phyloP scores from a whole-genome alignment of 441 rosid genomes.

The Adansonia rubrostipa region DNA sequence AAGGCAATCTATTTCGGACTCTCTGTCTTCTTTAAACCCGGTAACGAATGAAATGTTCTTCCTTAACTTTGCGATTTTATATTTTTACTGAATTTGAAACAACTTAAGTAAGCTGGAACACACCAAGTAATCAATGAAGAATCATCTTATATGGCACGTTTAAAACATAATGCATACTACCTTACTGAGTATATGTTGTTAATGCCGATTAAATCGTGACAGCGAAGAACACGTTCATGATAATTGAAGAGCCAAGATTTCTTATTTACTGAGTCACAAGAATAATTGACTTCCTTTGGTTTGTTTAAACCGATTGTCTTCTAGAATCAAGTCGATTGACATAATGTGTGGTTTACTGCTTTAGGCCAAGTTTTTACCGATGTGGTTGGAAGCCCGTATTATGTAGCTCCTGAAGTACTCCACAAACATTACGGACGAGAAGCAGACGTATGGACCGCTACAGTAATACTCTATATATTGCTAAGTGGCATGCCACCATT shows the following conservation, averaged over 20 bases:
- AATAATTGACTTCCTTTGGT: background rate
- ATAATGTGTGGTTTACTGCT: slow-evolving; percentile 24
- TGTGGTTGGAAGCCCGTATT: slow-evolving; percentile 97
- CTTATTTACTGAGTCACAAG: slow-evolving; percentile 28
- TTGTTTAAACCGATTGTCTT: background rate
- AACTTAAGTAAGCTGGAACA: background rate
- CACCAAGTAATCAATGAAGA: background rate
- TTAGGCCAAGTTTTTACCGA: slow-evolving; percentile 86
- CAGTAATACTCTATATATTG: slow-evolving; percentile 89
- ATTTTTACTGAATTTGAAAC: slow-evolving; percentile 12
- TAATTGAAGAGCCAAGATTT: background rate
- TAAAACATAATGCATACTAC: background rate
- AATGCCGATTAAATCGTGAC: background rate
- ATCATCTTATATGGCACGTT: background rate
- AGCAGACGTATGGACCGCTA: slow-evolving; percentile 99
- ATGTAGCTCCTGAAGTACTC: slow-evolving; percentile 96
- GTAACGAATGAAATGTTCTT: slow-evolving; percentile 40
- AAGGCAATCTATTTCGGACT: slow-evolving; percentile 99
- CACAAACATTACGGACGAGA: slow-evolving; percentile 89
- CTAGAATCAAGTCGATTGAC: slow-evolving; percentile 13
- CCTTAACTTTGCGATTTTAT: background rate
- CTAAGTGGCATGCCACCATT: slow-evolving; percentile 97
- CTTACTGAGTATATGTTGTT: background rate
- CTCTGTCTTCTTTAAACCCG: slow-evolving; percentile 97
- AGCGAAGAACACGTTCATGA: background rate